Percentiles rank a stretch among this genome's conserved stretches.
These are phyloP conservation scores for Pichia sp. DNA, from an alignment of 1,139 yeast species.

Conservation along the genomic window DNA sequence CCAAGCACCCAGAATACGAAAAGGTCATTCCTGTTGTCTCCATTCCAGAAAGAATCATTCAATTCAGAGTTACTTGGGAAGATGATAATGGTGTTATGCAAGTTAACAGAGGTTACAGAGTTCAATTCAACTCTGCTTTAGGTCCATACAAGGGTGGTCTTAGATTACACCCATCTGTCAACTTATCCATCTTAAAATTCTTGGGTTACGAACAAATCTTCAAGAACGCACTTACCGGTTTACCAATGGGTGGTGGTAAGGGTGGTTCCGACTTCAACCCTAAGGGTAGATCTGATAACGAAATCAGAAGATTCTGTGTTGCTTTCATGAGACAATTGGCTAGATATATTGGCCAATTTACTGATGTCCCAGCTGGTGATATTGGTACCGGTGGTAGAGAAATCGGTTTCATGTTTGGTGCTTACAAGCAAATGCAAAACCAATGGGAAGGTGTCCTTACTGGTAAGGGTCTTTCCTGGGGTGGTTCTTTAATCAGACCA, in stretches of 20 bases:
- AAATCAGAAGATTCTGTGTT: slow-evolving; percentile 94
- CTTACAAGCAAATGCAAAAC: slow-evolving; percentile 88
- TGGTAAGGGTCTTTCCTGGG: slow-evolving; percentile 97
- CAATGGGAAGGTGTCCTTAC: slow-evolving; percentile 96
- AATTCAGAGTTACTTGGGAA: slow-evolving; percentile 97
- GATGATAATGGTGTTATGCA: slow-evolving; percentile 87
- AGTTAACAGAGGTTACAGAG: slow-evolving; percentile 96
- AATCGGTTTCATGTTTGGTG: slow-evolving; percentile 92
- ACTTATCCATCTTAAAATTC: slow-evolving; percentile 89
- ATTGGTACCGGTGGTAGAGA: slow-evolving; percentile 93
- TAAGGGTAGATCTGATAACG: slow-evolving; percentile 85
- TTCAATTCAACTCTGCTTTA: slow-evolving; percentile 94
- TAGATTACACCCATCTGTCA: slow-evolving; percentile 96
- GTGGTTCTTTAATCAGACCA: slow-evolving; percentile 98
- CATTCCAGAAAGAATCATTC: slow-evolving; percentile 92
- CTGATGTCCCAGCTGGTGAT: slow-evolving; percentile 98
- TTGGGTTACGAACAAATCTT: slow-evolving; percentile 97
- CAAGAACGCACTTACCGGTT: slow-evolving; percentile 96
- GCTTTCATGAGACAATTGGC: slow-evolving; percentile 94
- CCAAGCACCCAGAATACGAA: slow-evolving; percentile 82
- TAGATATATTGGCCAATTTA: slow-evolving; percentile 93
- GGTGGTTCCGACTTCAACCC: slow-evolving; percentile 99
- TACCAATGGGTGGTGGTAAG: slow-evolving; percentile 98
- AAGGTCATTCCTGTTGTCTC: slow-evolving; percentile 87
- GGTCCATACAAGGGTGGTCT: slow-evolving; percentile 99